phyloP scores from a whole-genome alignment of 352 stramenopile species.

The Phytophthora nicotianae region DNA sequence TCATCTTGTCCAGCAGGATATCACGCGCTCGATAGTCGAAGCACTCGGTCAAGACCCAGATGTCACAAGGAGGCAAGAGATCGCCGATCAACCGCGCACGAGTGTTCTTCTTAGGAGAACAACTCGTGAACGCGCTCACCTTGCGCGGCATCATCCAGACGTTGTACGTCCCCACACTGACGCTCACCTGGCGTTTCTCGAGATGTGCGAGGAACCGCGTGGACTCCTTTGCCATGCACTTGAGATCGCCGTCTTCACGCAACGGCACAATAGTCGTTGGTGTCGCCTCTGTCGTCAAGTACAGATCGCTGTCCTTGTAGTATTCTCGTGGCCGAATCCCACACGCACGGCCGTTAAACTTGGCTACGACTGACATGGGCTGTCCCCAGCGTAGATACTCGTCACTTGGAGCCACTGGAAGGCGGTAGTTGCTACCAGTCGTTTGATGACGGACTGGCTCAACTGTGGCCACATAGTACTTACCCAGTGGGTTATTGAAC shows the following conservation, averaged over 20 bases:
- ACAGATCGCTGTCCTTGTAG: conserved; percentile 78
- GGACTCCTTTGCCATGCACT: conserved; percentile 74
- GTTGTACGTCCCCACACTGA: conserved; percentile 80
- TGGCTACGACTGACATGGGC: conserved; percentile 63
- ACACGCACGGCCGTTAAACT: conserved; percentile 58
- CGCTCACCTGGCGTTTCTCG: conserved; percentile 55
- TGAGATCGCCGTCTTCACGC: conserved; percentile 66
- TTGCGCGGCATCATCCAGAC: conserved; percentile 88
- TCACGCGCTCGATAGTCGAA: conserved; percentile 76
- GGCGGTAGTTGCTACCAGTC: conserved; percentile 35
- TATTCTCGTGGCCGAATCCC: conserved; percentile 74
- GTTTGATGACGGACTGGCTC: conserved; percentile 45
- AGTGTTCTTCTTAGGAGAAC: conserved; percentile 80
- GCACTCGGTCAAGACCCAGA: conserved; percentile 83
- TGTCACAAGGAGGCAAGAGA: conserved; percentile 63
- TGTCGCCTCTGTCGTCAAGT: conserved; percentile 70
- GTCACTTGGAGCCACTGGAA: conserved; percentile 34
- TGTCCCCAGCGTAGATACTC: conserved; percentile 67
- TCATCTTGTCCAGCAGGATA: conserved; percentile 68
- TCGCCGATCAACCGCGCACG: conserved; percentile 73
- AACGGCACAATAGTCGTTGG: conserved; percentile 68
- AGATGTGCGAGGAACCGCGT: conserved; percentile 65
- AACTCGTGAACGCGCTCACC: conserved; percentile 70
- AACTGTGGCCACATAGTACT: conserved; percentile 67
- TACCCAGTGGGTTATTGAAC: conserved; percentile 55